Base-by-base conservation (phyloP, 805 yeast species). In the Lachancea fermentati region DNA sequence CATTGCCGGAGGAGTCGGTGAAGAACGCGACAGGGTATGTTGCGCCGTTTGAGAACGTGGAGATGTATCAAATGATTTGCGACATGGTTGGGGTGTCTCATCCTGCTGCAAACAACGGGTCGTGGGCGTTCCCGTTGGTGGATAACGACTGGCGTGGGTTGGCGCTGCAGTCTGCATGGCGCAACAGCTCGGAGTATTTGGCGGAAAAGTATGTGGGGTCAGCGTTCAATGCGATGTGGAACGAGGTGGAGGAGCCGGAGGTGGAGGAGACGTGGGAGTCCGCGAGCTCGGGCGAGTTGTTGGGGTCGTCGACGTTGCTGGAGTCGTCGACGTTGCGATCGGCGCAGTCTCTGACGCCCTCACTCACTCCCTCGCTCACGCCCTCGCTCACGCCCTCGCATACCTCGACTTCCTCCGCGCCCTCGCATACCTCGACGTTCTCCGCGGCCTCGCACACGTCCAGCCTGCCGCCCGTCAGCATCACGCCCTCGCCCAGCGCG, bases 61-160 rank as follows among this genome's bases (percentile, higher is more conserved):
- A 87, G 45, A 70, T 89, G 4, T 89, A 86, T 61, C 77, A 81
- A 48, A 69, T 89, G 17, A 44, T 89, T 2, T 83, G 95, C 61
- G 83, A 82, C 12, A 68, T 83, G 1, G 62, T 85, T 41, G 64
- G 63, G 19, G 48, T 75, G 16, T 54, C 54, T 18, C 11, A 31
- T 24, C 11, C 26, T 5, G 25, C 15, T 8, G 30, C 25, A 15
- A 32, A 17, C 7, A 25, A 12, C 38, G 25, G 4, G 30, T 15
- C 18, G 41, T 30, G 19, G 36, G 36, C 4, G 25, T 30, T 15
- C 24, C 32, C 22, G 31, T 11, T 30, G n/a, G 14, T 9, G 7
- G 32, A 30, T 14, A 14, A 32, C 24, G 22, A 19, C 11, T 38
- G 36, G 36, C 15, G 26, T 14, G 32, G 32, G 11, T 22, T 15